Percentiles rank a stretch among this genome's conserved stretches.
phyloP scores from a whole-genome alignment of 768 basidiomycete genomes.

The Mycena filopes region DNA sequence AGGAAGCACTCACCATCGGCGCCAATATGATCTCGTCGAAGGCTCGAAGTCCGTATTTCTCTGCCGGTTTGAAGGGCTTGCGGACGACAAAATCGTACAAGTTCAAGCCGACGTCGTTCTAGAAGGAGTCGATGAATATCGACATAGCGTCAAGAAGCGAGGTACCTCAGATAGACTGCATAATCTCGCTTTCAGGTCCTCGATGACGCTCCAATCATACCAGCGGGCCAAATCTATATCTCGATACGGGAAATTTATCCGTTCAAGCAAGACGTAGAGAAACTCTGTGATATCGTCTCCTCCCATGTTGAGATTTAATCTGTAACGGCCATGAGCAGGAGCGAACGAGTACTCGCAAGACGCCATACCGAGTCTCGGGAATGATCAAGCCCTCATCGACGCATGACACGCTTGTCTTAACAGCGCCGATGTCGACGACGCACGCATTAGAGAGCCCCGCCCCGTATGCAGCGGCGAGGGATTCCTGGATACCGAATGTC shows the following conservation, averaged over 20 bases:
- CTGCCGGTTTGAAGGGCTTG: conserved; percentile 75
- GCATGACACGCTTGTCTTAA: conserved; percentile 85
- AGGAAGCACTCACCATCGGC: conserved; percentile 79
- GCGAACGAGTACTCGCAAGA: neutral
- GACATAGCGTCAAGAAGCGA: conserved; percentile 34
- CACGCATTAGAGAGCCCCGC: conserved; percentile 96
- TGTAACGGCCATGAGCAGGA: conserved; percentile 37
- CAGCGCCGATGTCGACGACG: conserved; percentile 94
- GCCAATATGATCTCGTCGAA: conserved; percentile 97
- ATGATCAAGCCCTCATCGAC: conserved; percentile 94
- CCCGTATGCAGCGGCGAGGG: conserved; percentile 92
- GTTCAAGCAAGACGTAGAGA: conserved; percentile 78
- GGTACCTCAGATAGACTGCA: conserved; percentile 89
- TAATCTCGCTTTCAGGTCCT: conserved; percentile 86
- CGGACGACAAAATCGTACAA: conserved; percentile 92
- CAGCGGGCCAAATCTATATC: conserved; percentile 79
- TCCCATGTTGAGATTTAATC: conserved; percentile 87
- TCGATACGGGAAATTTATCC: conserved; percentile 89
- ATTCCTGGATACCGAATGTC: conserved; percentile 66
- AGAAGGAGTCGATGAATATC: conserved; percentile 15
- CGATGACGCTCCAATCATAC: conserved; percentile 93
- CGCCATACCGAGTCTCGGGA: conserved; percentile 81
- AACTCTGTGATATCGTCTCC: conserved; percentile 97
- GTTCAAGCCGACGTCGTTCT: conserved; percentile 92
- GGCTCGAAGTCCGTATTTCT: conserved; percentile 89